A percentile compares a stretch with the other conserved stretches of the same genome.
These are phyloP conservation scores for Hygrophorus russula DNA, from an alignment of 768 basidiomycete genomes.

Conservation along the genomic window DNA sequence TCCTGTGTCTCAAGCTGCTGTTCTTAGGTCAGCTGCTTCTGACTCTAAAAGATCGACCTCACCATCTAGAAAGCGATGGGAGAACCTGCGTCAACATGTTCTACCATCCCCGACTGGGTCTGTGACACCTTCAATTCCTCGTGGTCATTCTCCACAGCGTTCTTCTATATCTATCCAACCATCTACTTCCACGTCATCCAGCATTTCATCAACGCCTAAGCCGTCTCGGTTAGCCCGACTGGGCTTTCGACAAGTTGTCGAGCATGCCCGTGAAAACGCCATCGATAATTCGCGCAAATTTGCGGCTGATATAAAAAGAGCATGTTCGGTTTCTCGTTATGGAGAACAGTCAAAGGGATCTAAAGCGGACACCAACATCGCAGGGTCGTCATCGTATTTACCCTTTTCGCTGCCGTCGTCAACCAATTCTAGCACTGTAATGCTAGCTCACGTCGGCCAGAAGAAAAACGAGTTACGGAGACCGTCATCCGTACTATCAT, in stretches of 20 bases:
- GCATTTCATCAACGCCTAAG: slow-evolving; percentile 31
- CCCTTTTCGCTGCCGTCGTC: slow-evolving; percentile 25
- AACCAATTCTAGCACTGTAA: slow-evolving; percentile 10
- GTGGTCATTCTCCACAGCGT: no score
- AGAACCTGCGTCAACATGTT: slow-evolving; percentile 43
- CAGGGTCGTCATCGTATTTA: slow-evolving; percentile 27
- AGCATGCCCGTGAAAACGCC: slow-evolving; percentile 42
- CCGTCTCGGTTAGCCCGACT: slow-evolving; percentile 37
- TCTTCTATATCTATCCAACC: slow-evolving; percentile 11
- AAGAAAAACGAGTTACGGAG: slow-evolving; percentile 28
- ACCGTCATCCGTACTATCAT: slow-evolving; percentile 31
- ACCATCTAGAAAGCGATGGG: slow-evolving; percentile 37
- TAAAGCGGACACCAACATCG: slow-evolving; percentile 17
- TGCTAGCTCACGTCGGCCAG: slow-evolving; percentile 10
- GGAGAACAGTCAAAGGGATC: slow-evolving; percentile 20
- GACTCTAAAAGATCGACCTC: slow-evolving; percentile 24
- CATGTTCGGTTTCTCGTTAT: slow-evolving; percentile 43
- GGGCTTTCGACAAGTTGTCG: slow-evolving; percentile 56
- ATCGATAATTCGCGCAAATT: slow-evolving; percentile 39
- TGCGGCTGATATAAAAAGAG: slow-evolving; percentile 42
- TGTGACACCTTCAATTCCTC: slow-evolving; percentile 12
- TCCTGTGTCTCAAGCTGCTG: no score
- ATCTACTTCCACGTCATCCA: slow-evolving; percentile 17
- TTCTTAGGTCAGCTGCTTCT: no score
- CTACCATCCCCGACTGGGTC: slow-evolving; percentile 20